Conservation (phyloP, 768 basidiomycete genomes). For the Lactarius indigo region DNA sequence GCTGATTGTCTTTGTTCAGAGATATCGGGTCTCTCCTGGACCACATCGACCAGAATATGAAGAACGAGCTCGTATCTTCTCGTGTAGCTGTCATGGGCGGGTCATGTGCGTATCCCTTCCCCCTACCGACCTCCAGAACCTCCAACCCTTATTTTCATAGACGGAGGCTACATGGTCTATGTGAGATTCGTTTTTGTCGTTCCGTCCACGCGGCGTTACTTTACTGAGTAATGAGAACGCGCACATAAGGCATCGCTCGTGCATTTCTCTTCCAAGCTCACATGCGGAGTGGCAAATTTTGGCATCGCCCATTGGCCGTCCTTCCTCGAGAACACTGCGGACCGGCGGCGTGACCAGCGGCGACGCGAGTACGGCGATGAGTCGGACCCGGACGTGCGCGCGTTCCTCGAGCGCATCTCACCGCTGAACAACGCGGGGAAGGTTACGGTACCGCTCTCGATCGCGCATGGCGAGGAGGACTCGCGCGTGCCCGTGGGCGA, state of each 20-base stretch:
- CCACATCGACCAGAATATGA: constrained; percentile 34
- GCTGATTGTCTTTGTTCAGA: constrained; percentile 24
- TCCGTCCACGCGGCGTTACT: not conserved
- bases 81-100: constrained; percentile 43
- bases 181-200: not conserved
- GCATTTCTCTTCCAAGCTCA: constrained; percentile 41
- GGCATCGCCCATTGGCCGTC: constrained; percentile 40
- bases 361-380: constrained; percentile 43
- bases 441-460: constrained; percentile 37
- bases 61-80: constrained; percentile 34
- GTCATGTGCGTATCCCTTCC: constrained; percentile 34
- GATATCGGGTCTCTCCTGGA: constrained; percentile 40
- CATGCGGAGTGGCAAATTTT: constrained; percentile 41
- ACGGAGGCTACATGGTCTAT: constrained; percentile 24
- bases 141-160: not conserved
- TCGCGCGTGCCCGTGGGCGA: constrained; percentile 40
- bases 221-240: not conserved
- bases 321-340: constrained; percentile 42
- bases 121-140: not conserved
- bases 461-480: constrained; percentile 43
- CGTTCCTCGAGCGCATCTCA: constrained; percentile 39
- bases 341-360: constrained; percentile 35
- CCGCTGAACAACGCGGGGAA: constrained; percentile 39
- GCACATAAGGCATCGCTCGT: constrained; percentile 36
- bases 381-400: constrained; percentile 35